Conservation (phyloP, 192 early-diverging fungal species). For the Backusella morwellensis region DNA sequence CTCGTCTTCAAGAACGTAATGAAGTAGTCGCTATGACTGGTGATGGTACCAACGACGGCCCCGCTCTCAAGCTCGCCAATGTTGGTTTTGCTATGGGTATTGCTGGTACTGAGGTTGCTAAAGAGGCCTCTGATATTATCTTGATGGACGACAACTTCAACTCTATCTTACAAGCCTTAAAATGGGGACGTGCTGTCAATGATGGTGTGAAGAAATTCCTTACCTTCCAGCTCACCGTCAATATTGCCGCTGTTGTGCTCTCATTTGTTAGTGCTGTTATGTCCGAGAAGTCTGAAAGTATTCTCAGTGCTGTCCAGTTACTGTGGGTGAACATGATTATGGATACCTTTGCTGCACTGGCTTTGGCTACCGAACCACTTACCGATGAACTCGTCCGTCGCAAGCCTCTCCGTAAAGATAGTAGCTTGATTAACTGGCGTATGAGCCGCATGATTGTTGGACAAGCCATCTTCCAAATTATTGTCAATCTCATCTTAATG, state of each 20-base stretch:
- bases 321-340: slow-evolving; percentile 96
- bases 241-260: slow-evolving; percentile 73
- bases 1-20: slow-evolving; percentile 61
- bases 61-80: slow-evolving; percentile 85
- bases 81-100: slow-evolving; percentile 95
- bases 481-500: slow-evolving; percentile 64
- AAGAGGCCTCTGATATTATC: slow-evolving; percentile 81
- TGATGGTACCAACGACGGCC: slow-evolving; percentile 86
- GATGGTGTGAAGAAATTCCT: slow-evolving; percentile 87
- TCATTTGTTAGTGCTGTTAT: slow-evolving; percentile 67
- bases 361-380: slow-evolving; percentile 90
- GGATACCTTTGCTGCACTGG: slow-evolving; percentile 90
- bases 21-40: slow-evolving; percentile 83
- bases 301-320: slow-evolving; percentile 87
- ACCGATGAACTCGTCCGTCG: slow-evolving; percentile 80
- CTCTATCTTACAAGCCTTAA: slow-evolving; percentile 74
- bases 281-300: slow-evolving; percentile 66
- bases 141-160: slow-evolving; percentile 91
- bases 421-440: slow-evolving; percentile 77
- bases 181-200: slow-evolving; percentile 81
- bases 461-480: slow-evolving; percentile 89
- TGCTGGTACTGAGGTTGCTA: slow-evolving; percentile 82
- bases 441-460: slow-evolving; percentile 95
- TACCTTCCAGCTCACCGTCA: slow-evolving; percentile 84
- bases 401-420: slow-evolving; percentile 69